Evolutionary conservation across 2,329 filamentous ascomycete species (phyloP).

Genomic region (Venturiaceae sp.): DNA sequence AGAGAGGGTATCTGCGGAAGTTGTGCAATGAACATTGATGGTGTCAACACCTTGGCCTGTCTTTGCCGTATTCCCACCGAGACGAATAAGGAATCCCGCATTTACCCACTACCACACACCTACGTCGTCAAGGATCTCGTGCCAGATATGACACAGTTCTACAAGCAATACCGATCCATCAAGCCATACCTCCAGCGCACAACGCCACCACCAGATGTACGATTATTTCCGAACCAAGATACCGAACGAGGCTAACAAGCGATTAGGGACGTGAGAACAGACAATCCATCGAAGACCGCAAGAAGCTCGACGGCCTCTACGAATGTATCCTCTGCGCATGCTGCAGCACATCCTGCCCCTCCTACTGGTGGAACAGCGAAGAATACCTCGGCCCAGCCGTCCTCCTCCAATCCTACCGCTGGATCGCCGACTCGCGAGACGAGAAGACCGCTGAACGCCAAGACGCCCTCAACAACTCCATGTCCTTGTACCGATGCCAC

Average conservation of each 20-base stretch:
- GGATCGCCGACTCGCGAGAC: conserved; percentile 91
- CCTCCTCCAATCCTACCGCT: conserved; percentile 94
- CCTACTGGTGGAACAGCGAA: conserved; percentile 99
- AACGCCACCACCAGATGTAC: conserved; percentile 72
- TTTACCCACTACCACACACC: conserved; percentile 96
- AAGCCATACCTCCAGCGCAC: conserved; percentile 96
- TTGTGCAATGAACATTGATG: conserved; percentile 99
- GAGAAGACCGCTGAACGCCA: conserved; percentile 82
- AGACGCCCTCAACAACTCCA: conserved; percentile 90
- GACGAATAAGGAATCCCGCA: conserved; percentile 69
- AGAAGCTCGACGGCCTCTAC: conserved; percentile 95
- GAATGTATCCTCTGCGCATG: conserved; percentile 99
- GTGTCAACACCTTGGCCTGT: conserved; percentile 94
- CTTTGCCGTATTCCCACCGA: conserved; percentile 93
- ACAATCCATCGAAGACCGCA: conserved; percentile 83
- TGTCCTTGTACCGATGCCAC: conserved; percentile 98
- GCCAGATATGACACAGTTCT: conserved; percentile 95
- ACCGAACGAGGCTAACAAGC: neutral
- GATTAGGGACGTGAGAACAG: conserved; percentile 82
- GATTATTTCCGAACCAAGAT: conserved; percentile 23
- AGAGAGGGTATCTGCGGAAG: conserved; percentile 97
- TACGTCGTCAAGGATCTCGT: conserved; percentile 99
- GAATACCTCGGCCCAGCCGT: conserved; percentile 97
- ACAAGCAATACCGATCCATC: conserved; percentile 99
- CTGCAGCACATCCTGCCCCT: conserved; percentile 98